A percentile compares a stretch with the other conserved stretches of the same genome.
These are phyloP conservation scores for Umbellularia californica DNA, from an alignment of 164 flowering plant species.

Conservation along the genomic window DNA sequence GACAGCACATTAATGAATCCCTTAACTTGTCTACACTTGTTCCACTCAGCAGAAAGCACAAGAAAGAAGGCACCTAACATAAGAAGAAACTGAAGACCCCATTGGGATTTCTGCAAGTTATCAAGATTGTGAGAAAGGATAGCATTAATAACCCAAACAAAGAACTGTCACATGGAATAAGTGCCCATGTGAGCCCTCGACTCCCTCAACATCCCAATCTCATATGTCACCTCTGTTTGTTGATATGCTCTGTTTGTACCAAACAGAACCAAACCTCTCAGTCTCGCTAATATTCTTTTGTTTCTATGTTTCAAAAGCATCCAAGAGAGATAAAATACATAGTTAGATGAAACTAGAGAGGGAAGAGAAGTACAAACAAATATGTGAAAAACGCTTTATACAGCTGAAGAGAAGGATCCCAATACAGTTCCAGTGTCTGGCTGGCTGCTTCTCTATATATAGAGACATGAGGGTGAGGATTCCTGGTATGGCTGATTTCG, in stretches of 20 bases:
- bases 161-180: slow-evolving; percentile 26
- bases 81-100: neutral
- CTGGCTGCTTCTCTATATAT: slow-evolving; percentile 6
- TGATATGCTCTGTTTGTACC: slow-evolving; percentile 28
- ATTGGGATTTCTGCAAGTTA: slow-evolving; percentile 12
- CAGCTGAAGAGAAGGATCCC: neutral
- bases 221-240: slow-evolving; percentile 6
- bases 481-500: neutral
- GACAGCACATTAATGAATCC: neutral
- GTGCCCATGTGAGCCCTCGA: slow-evolving; percentile 32
- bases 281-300: neutral
- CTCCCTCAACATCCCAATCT: slow-evolving; percentile 9
- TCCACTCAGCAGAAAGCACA: neutral
- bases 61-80: neutral
- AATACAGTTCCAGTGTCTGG: neutral
- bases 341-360: neutral
- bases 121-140: slow-evolving; percentile 15
- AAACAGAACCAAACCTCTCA: slow-evolving; percentile 15
- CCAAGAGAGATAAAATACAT: neutral
- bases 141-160: slow-evolving; percentile 20
- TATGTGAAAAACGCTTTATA: neutral
- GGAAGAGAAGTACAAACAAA: neutral
- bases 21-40: neutral
- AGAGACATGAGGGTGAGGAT: slow-evolving; percentile 10
- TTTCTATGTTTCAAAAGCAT: neutral